Percentiles rank a stretch among this genome's conserved stretches.
These are phyloP conservation scores for Fusarium sp. DNA, from an alignment of 2,329 filamentous ascomycete genomes.

Conservation along the genomic window DNA sequence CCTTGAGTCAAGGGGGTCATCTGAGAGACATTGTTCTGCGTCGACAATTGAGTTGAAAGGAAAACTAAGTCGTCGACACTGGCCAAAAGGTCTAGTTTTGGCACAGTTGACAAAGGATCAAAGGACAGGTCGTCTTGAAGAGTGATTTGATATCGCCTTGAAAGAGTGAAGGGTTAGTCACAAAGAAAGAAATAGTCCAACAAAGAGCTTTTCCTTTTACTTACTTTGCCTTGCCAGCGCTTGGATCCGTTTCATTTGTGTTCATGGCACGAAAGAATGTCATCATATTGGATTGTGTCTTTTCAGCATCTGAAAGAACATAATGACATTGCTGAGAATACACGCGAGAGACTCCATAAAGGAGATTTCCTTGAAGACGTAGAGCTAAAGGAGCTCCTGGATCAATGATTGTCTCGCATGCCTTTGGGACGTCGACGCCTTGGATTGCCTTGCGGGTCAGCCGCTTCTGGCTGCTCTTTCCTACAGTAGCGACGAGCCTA, in stretches of 20 bases:
- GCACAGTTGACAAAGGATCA: conserved; percentile 50
- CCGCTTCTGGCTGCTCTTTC: conserved; percentile 77
- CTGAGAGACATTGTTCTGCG: conserved; percentile 56
- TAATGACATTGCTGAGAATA: conserved; percentile 90
- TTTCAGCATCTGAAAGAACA: conserved; percentile 82
- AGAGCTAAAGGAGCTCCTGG: conserved; percentile 87
- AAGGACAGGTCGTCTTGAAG: conserved; percentile 88
- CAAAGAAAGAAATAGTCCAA: conserved; percentile 42
- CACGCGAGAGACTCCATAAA: conserved; percentile 87
- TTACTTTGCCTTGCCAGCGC: conserved; percentile 79
- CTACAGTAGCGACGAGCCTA: conserved; percentile 93
- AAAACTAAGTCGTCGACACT: conserved; percentile 50
- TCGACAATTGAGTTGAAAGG: conserved; percentile 54
- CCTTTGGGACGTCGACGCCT: conserved; percentile 85
- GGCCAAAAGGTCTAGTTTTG: conserved; percentile 53
- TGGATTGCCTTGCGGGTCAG: conserved; percentile 89
- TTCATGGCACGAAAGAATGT: conserved; percentile 70
- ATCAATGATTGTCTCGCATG: conserved; percentile 88
- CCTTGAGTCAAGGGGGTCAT: conserved; percentile 57
- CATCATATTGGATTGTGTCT: conserved; percentile 78
- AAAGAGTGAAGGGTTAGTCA: conserved; percentile 10
- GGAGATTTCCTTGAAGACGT: conserved; percentile 87
- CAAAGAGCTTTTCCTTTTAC: conserved; percentile 39
- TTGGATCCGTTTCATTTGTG: conserved; percentile 72
- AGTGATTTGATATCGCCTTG: conserved; percentile 79